Conservation (phyloP, 2,329 filamentous ascomycete species). For the Purpureocillium lavendulum region DNA sequence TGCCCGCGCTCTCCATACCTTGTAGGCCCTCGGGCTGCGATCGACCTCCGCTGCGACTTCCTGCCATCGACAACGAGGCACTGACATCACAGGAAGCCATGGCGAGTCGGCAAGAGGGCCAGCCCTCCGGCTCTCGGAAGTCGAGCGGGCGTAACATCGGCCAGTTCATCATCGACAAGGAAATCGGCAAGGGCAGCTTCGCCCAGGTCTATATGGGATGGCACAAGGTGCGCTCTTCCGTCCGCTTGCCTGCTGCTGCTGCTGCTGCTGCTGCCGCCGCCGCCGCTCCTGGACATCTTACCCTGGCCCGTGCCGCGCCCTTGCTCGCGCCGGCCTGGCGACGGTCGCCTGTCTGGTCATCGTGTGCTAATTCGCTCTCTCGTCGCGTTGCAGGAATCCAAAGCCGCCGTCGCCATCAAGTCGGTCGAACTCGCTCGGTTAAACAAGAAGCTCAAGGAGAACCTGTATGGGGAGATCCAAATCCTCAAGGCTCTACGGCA, state of each 20-base stretch:
- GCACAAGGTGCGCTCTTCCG: slow-evolving; percentile 56
- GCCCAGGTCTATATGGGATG: slow-evolving; percentile 86
- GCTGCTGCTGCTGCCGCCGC: neutral
- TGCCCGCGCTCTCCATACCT: slow-evolving; percentile 24
- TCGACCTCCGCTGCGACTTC: slow-evolving; percentile 20
- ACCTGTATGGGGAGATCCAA: slow-evolving; percentile 89
- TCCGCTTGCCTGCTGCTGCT: neutral
- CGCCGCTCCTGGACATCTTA: neutral
- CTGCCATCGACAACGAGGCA: slow-evolving; percentile 19
- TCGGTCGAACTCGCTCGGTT: slow-evolving; percentile 86
- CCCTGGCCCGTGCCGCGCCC: too few species aligned
- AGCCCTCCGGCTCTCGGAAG: slow-evolving; percentile 26
- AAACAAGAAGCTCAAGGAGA: slow-evolving; percentile 94
- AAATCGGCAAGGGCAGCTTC: slow-evolving; percentile 97
- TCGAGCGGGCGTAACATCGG: slow-evolving; percentile 43
- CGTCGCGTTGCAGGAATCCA: slow-evolving; percentile 52
- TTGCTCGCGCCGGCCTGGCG: too few species aligned
- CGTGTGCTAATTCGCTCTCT: neutral
- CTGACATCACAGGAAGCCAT: slow-evolving; percentile 24
- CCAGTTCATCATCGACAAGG: slow-evolving; percentile 72
- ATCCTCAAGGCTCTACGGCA: slow-evolving; percentile 92
- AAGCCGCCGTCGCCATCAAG: slow-evolving; percentile 87
- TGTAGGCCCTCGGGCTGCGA: slow-evolving; percentile 27
- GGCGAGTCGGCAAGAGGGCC: slow-evolving; percentile 28
- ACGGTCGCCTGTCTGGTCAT: too few species aligned